Base-by-base conservation (phyloP, 768 basidiomycete genomes). In the Ramaria rubella region DNA sequence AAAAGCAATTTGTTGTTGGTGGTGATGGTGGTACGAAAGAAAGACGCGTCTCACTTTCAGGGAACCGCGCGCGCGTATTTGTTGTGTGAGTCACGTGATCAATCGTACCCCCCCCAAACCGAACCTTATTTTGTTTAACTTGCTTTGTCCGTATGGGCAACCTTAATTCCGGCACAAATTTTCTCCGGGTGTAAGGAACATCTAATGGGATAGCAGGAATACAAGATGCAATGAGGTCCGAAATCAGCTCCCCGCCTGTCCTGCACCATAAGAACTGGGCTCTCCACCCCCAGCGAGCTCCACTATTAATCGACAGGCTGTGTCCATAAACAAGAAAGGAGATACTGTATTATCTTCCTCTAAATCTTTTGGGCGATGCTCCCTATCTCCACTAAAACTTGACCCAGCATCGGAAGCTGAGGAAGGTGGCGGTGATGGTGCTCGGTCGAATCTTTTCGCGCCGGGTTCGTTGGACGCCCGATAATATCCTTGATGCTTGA, bases 321-420 rank as follows among this genome's bases (percentile, higher is more conserved):
- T 85, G 69, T 99, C 95, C 81, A 98, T 87, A 70, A 99, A 99
- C 59, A 96, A 82, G 71, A 92, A 98, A 11, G 96, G 96, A 52
- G 83, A 85, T 24, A 87, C 78, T 19, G 89, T 77, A 54, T 84
- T 85, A 64, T 87, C 85, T 52, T 40, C 52, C 36, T 54, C 43
- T 23, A 44, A 49, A 58, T 55, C 46, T 31, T 31, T 34, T 26
- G 23, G 45, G 23, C 43, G 40, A 33, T 30, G 36, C 27, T 54
- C 52, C 43, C 27, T 44, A 11, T 56, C 55, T 9, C 12, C 19
- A 19, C 43, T 48, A 29, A 24, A 46, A 11, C 27, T 33, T 17
- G 55, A 56, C 4, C 44, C 30, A 17, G 46, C 52, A 38, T 42
- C 48, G 49, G 24, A 46, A 64, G 49, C 63, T 67, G 30, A 70